A percentile compares a stretch with the other conserved stretches of the same genome.
These are phyloP conservation scores for Neurospora sp. DNA, from an alignment of 2,329 filamentous ascomycete genomes.

Conservation along the genomic window DNA sequence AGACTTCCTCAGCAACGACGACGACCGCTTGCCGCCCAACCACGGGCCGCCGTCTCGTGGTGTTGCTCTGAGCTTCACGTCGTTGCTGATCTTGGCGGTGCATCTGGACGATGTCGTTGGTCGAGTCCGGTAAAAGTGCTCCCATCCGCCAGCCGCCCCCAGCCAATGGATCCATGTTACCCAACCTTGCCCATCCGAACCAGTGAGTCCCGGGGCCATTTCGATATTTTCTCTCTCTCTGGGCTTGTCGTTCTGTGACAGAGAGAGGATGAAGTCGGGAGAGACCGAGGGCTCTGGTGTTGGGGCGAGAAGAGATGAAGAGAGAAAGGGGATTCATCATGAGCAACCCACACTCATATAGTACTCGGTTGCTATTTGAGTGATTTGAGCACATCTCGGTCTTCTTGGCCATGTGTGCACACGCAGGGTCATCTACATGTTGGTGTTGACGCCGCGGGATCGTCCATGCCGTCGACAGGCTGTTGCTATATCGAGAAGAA, in stretches of 20 bases:
- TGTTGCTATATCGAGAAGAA: slow-evolving; percentile 1
- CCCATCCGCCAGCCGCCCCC: slow-evolving; percentile 11
- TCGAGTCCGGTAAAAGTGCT: slow-evolving; percentile 16
- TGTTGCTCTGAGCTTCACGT: slow-evolving; percentile 7
- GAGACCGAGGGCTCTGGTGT: background rate
- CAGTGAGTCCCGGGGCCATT: slow-evolving; percentile 6
- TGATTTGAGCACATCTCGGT: background rate
- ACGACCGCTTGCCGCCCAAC: slow-evolving; percentile 16
- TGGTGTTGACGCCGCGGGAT: background rate
- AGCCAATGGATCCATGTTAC: slow-evolving; percentile 13
- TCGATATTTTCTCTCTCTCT: background rate
- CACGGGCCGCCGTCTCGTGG: slow-evolving; percentile 8
- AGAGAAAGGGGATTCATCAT: background rate
- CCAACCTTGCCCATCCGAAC: slow-evolving; percentile 11
- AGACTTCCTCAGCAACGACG: slow-evolving; percentile 1
- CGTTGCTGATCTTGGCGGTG: slow-evolving; percentile 5
- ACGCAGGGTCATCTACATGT: background rate
- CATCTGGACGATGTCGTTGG: slow-evolving; percentile 5
- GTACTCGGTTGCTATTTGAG: background rate
- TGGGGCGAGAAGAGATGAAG: background rate
- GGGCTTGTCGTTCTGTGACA: background rate
- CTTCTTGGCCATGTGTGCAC: background rate
- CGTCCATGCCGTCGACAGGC: background rate
- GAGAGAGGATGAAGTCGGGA: background rate
- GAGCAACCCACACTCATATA: background rate